Evolutionary conservation across 2,329 filamentous ascomycete genomes (phyloP).

Genomic region (Thelonectria blattea): DNA sequence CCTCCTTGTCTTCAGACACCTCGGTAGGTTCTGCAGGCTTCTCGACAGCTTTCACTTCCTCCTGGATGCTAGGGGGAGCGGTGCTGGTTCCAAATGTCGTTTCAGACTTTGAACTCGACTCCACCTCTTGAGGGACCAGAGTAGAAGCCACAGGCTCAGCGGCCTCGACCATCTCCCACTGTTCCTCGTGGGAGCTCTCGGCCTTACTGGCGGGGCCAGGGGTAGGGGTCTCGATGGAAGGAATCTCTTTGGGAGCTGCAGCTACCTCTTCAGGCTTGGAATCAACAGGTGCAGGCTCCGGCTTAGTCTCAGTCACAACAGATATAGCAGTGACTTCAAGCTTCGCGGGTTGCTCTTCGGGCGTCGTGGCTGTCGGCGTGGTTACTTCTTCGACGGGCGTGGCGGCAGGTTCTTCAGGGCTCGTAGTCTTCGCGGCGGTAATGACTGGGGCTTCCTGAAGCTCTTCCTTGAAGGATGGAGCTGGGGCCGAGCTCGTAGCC

Average conservation of each 20-base stretch:
- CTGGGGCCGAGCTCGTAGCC: background rate
- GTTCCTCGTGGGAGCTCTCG: slow-evolving; percentile 20
- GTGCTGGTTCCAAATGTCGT: slow-evolving; percentile 28
- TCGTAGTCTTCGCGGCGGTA: slow-evolving; percentile 8
- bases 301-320: background rate
- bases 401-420: background rate
- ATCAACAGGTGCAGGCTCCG: background rate
- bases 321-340: background rate
- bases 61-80: slow-evolving; percentile 21
- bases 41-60: slow-evolving; percentile 15
- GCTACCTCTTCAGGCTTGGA: background rate
- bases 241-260: background rate
- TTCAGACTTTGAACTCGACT: slow-evolving; percentile 29
- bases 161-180: slow-evolving; percentile 25
- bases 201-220: slow-evolving; percentile 3
- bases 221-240: background rate
- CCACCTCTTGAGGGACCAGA: slow-evolving; percentile 14
- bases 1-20: background rate
- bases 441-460: slow-evolving; percentile 3
- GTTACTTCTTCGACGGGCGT: background rate
- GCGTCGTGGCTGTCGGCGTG: background rate
- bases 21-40: background rate
- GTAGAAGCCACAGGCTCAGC: slow-evolving; percentile 3
- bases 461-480: background rate
- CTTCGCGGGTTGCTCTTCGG: background rate